A percentile compares a stretch with the other conserved stretches of the same genome.
Evolutionary conservation across 768 basidiomycete genomes (phyloP).

Genomic region (Leccinum arenicola): DNA sequence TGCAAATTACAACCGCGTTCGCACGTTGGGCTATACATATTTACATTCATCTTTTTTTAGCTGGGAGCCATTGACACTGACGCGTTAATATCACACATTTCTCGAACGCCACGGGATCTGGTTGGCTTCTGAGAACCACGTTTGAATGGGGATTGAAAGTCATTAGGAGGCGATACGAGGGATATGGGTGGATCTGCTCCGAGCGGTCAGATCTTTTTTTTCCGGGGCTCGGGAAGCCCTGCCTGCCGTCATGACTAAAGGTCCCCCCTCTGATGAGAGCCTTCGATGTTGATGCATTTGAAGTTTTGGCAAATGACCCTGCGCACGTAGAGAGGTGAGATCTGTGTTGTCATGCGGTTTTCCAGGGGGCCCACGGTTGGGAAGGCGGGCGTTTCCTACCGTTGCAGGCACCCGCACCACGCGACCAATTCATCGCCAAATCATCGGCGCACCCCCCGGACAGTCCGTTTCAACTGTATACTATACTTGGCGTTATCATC

Average conservation of each 20-base stretch:
- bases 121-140: neutral
- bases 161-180: neutral
- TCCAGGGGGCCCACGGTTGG: neutral
- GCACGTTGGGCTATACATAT: conserved; percentile 2
- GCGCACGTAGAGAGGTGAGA: conserved; percentile 23
- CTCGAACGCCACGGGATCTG: neutral
- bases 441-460: conserved; percentile 12
- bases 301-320: neutral
- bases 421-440: neutral
- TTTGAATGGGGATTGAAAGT: conserved; percentile 16
- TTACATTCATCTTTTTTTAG: neutral
- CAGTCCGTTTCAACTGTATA: conserved; percentile 12
- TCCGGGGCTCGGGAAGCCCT: neutral
- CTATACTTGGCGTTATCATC: conserved; percentile 20
- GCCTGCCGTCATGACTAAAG: neutral
- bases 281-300: neutral
- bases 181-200: neutral
- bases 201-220: neutral
- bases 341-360: conserved; percentile 3
- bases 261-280: conserved; percentile 1
- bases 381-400: neutral
- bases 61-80: conserved; percentile 10
- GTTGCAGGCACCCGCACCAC: conserved; percentile 15
- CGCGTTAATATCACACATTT: conserved; percentile 6
- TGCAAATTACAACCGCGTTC: conserved; percentile 3